Percentiles rank a stretch among this genome's conserved stretches.
These are phyloP conservation scores for Cucumis cinereus DNA, from an alignment of 306 rosid species.

Conservation along the genomic window DNA sequence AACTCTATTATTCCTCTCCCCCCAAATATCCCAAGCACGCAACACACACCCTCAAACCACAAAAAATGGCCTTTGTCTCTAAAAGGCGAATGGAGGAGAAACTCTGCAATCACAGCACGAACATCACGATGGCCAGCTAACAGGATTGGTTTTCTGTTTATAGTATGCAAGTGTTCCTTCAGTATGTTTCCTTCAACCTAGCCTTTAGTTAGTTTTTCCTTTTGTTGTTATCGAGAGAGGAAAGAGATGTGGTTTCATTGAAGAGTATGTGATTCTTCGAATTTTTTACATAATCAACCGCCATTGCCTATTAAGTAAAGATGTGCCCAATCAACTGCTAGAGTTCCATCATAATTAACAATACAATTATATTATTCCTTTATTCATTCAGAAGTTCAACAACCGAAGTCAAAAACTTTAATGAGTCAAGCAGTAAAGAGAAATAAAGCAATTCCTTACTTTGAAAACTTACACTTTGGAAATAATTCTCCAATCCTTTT, in stretches of 20 bases:
- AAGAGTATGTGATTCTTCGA: not conserved
- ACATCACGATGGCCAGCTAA: too few species aligned
- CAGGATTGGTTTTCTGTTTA: not conserved
- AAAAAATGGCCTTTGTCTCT: too few species aligned
- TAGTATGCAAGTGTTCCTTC: not conserved
- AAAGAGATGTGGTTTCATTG: not conserved
- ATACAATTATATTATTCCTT: not conserved
- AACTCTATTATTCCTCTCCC: too few species aligned
- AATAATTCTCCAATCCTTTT: constrained; percentile 38
- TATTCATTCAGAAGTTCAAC: not conserved
- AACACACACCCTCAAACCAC: too few species aligned
- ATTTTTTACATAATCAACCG: not conserved
- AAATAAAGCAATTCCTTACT: not conserved
- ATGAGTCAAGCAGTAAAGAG: not conserved
- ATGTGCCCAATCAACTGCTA: not conserved
- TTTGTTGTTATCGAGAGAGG: not conserved
- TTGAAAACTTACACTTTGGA: constrained; percentile 55
- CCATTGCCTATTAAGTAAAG: too few species aligned
- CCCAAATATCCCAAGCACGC: too few species aligned
- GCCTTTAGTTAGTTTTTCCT: not conserved
- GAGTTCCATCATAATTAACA: not conserved
- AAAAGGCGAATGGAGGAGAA: too few species aligned
- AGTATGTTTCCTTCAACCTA: not conserved
- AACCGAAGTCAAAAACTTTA: not conserved
- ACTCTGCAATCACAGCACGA: too few species aligned